phyloP scores from a whole-genome alignment of 2,329 filamentous ascomycete species.

The Talaromyces sp. region DNA sequence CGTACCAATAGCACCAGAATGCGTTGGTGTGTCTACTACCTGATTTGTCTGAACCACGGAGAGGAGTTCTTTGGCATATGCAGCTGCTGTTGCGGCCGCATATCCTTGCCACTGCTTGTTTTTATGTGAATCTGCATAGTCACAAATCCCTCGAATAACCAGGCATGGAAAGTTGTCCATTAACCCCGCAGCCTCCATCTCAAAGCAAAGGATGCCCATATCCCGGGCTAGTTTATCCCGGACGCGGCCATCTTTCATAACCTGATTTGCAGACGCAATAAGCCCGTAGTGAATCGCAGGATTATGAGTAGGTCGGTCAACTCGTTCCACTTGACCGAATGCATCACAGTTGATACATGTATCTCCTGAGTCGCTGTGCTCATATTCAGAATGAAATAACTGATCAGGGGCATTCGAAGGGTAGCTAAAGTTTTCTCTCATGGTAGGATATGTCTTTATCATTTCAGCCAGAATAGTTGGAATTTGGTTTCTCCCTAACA shows the following conservation, averaged over 20 bases:
- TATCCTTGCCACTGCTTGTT: conserved; percentile 7
- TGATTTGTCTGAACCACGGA: neutral
- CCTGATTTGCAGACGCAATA: neutral
- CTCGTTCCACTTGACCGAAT: neutral
- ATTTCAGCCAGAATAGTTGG: neutral
- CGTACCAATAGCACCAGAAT: neutral
- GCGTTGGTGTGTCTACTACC: neutral
- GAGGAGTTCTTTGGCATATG: conserved; percentile 8
- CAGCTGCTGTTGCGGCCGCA: conserved; percentile 8
- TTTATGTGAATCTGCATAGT: conserved; percentile 10
- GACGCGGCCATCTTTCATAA: neutral
- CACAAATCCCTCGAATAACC: conserved; percentile 7
- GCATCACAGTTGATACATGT: neutral
- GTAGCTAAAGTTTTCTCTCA: neutral
- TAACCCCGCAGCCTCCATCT: conserved; percentile 5
- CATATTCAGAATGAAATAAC: neutral
- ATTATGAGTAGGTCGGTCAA: neutral
- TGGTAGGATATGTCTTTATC: neutral
- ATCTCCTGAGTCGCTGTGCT: neutral
- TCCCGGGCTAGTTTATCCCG: conserved; percentile 4
- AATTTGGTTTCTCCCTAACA: conserved; percentile 2
- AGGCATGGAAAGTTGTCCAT: conserved; percentile 10
- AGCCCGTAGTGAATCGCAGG: neutral
- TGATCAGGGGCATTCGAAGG: neutral
- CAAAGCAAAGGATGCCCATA: conserved; percentile 1